Evolutionary conservation across 352 stramenopile species (phyloP).

Genomic region (Plasmopara viticola): DNA sequence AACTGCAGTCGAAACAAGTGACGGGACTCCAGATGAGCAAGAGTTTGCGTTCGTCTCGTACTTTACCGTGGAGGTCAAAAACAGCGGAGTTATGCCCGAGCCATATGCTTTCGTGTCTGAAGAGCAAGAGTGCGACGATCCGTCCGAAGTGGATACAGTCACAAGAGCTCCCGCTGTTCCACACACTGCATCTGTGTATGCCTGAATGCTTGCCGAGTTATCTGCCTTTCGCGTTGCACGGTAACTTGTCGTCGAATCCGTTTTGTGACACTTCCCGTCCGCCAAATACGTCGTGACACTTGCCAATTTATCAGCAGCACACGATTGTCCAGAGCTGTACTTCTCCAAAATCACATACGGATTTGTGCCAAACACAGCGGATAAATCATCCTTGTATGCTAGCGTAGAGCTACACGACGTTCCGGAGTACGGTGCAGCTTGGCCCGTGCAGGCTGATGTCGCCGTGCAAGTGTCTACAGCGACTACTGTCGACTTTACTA

Average conservation of each 20-base stretch:
- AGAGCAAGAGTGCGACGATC: background rate
- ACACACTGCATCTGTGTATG: slow-evolving; percentile 1
- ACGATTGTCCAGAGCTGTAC: background rate
- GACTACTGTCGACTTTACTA: background rate
- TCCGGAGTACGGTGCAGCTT: background rate
- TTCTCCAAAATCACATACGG: slow-evolving; percentile 8
- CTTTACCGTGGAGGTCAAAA: slow-evolving; percentile 3
- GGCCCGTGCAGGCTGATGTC: background rate
- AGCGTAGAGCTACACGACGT: slow-evolving; percentile 1
- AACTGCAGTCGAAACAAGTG: background rate
- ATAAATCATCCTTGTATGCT: background rate
- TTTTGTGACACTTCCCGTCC: slow-evolving; percentile 12
- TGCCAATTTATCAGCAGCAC: background rate
- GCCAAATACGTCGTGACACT: slow-evolving; percentile 9
- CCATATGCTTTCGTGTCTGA: slow-evolving; percentile 8
- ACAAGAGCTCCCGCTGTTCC: background rate
- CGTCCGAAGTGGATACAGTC: background rate
- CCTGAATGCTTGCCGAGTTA: background rate
- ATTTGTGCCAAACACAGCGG: slow-evolving; percentile 1
- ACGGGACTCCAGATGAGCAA: background rate
- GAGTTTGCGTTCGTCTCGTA: slow-evolving; percentile 1
- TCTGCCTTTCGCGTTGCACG: background rate
- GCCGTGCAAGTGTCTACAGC: background rate
- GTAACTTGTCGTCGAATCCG: slow-evolving; percentile 1
- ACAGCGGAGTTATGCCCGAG: background rate